Base-by-base conservation (phyloP, 2,329 filamentous ascomycete genomes). In the Coleophoma cylindrospora region DNA sequence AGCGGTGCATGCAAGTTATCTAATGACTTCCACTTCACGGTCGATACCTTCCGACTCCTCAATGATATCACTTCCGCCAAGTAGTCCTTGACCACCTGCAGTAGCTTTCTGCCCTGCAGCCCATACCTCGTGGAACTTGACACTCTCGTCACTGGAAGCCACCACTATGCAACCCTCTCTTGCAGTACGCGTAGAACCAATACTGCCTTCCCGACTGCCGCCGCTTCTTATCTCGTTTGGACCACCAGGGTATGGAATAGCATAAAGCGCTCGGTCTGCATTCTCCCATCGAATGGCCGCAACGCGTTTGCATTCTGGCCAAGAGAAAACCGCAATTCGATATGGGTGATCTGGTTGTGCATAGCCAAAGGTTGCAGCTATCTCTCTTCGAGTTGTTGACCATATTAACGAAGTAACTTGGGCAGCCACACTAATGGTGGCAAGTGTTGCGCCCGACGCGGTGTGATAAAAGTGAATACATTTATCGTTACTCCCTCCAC, bases 101-200 rank as follows among this genome's bases (percentile, higher is more conserved):
- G 75, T 79, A 9, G 73, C 70, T 61, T 79, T 84, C 58, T 72
- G 75, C 38, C 77, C 72, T 2, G 80, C 79, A n/a, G 79, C 77
- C 94, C 91, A 97, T 11, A 99, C 83, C 70, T 97, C 91, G 67
- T 97, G 91, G 62, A 97, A 97, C 64, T 94, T 94, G 67, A 97
- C 87, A 59, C 83, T 95, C 64, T 90, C 86, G 68, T 97, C 91
- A 63, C 91, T 96, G 40, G 89, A 87, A 14, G 91, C 92, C 48
- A 99, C 87, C 15, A 96, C 87, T 57, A 99, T 85, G 64, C 91
- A 95, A 0, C 88, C 89, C 60, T 92, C 88, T 56, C 82, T 77
- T 5, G 75, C 72, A 0, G 79, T 83, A 17, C 81, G 74, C 45
- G 71, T 73, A 54, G 75, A 75, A 68, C 74, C 77, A 43, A 73